Evolutionary conservation across 2,329 filamentous ascomycete species (phyloP), one percentile per base, ranked within the genome.

Genomic region (Neonectria sp.): DNA sequence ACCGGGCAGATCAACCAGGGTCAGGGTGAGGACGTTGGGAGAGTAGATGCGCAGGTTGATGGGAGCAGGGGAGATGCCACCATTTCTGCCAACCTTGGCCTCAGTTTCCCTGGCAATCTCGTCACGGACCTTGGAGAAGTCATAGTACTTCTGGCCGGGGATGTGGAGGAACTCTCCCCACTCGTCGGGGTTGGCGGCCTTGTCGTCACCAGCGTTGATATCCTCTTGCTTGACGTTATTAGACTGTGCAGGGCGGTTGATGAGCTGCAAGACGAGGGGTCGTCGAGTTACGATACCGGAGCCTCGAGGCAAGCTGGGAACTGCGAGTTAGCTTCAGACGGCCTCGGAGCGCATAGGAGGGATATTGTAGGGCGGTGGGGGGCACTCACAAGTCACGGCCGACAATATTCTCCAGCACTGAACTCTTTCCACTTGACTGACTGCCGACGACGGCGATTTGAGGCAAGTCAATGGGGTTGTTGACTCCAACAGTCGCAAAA

Each of bases 141-240:
- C 96, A 84, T 91, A 91, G 86, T 97, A 98, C 84, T 98, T 98
- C 84, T 98, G 94, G 76, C 95, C 96, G 24, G 96, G 95, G 71
- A 99, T 93, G 82, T 99, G 96, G 71, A 99, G 87, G 83, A 99
- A 99, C 86, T 99, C 96, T 86, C 95, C 96, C 94, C 97, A 99
- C 83, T 99, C 96, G 79, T 98, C 95, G 24, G 89, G 82, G 82
- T 99, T 99, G 77, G 95, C 94, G 74, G 95, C 93, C 81, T 93
- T 93, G 82, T 98, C 96, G 73, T 88, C 90, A 62, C 89, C 91
- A 66, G 86, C 85, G 67, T 89, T 83, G 74, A 94, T 79, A 68
- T 92, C 89, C 40, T 91, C 88, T 56, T 89, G 87, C 72, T 89
- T 88, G 66, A 91, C 88, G 63, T 95, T 94, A 81, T 98, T 97